phyloP scores from a whole-genome alignment of 768 basidiomycete genomes.

The Termitomyces sp. region DNA sequence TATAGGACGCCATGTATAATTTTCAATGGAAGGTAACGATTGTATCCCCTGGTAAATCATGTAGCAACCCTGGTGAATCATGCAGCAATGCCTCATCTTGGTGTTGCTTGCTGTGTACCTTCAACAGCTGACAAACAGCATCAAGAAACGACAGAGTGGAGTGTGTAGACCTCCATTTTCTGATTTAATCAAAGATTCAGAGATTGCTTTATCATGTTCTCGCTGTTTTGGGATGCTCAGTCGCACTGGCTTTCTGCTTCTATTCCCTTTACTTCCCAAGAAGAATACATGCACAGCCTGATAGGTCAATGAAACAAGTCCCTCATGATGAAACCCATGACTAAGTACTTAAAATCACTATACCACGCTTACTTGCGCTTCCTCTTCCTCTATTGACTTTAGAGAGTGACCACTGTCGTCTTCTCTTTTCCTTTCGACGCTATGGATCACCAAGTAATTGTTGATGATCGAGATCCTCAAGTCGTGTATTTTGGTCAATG shows the following conservation, averaged over 20 bases:
- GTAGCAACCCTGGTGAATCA: no score
- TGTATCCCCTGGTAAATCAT: no score
- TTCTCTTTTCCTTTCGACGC: neutral
- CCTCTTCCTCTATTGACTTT: neutral
- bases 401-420: neutral
- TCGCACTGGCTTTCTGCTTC: neutral
- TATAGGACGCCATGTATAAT: neutral
- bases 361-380: neutral
- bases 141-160: neutral
- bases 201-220: neutral
- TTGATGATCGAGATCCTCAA: conserved; percentile 13
- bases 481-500: conserved; percentile 8
- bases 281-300: neutral
- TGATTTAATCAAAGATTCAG: neutral
- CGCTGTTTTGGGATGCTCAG: neutral
- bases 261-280: neutral
- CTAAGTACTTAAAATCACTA: neutral
- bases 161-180: neutral
- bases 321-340: neutral
- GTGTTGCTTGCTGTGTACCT: neutral
- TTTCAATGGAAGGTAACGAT: neutral
- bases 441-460: conserved; percentile 1
- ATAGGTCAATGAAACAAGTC: neutral
- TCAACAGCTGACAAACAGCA: no score
- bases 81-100: neutral